Evolutionary conservation across 345 rosid species (phyloP).

Genomic region (Arabidopsis arenosa): DNA sequence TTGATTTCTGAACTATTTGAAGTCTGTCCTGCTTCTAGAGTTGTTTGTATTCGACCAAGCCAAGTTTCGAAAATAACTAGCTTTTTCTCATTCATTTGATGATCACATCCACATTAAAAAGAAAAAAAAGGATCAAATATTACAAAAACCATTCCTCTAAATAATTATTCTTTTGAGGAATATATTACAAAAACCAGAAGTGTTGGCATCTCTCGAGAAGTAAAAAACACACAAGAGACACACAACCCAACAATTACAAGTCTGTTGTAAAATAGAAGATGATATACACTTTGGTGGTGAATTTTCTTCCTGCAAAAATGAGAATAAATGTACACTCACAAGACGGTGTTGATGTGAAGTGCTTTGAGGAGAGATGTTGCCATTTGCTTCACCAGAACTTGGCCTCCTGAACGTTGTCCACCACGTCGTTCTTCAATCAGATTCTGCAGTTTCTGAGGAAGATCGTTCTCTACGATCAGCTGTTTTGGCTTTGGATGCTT

Average conservation of each 20-base stretch:
- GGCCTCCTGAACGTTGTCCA: conserved; percentile 95
- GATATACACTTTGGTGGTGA: conserved; percentile 1
- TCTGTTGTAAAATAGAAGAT: conserved; percentile 12
- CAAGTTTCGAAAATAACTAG: neutral
- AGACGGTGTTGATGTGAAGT: conserved; percentile 87
- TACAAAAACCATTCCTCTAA: neutral
- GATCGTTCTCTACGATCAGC: conserved; percentile 90
- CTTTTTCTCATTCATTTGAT: neutral
- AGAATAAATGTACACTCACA: conserved; percentile 47
- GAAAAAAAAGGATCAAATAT: neutral
- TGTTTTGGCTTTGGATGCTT: conserved; percentile 97
- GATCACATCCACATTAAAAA: neutral
- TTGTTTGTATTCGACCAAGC: neutral
- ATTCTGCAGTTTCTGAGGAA: conserved; percentile 83
- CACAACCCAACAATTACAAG: conserved; percentile 10
- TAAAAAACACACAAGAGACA: neutral
- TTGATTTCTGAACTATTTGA: conserved; percentile 2
- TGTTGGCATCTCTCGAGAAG: conserved; percentile 12
- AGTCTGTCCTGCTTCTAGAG: neutral
- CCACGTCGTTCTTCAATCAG: conserved; percentile 94
- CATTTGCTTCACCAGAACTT: conserved; percentile 95
- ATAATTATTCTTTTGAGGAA: neutral
- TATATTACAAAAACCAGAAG: neutral
- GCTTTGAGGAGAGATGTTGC: conserved; percentile 96
- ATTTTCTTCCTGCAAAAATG: conserved; percentile 15